Conservation (phyloP, 768 basidiomycete genomes). For the Pleurotus eryngii region DNA sequence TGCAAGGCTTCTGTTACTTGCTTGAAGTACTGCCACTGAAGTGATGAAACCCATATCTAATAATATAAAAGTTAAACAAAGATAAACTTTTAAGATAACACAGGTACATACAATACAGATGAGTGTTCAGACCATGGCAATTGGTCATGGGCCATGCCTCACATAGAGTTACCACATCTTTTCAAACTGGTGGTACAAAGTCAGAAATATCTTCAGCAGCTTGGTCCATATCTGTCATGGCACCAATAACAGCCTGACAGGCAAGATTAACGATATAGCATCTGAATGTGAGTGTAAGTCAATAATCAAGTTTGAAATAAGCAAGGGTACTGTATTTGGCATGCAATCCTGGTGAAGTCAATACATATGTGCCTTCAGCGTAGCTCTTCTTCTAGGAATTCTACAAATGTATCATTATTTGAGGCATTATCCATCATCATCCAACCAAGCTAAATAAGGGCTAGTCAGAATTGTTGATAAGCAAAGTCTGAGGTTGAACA, state of each 20-base stretch:
- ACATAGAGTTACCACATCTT: no score
- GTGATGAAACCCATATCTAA: no score
- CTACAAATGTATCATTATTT: conserved; percentile 31
- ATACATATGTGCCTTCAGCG: conserved; percentile 10
- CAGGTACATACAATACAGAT: no score
- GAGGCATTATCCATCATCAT: conserved; percentile 29
- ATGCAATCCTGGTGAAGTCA: conserved; percentile 17
- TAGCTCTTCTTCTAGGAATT: conserved; percentile 18
- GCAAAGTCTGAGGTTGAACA: background rate
- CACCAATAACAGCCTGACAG: conserved; percentile 25
- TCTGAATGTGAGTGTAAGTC: conserved; percentile 9
- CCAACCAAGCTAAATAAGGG: conserved; percentile 30
- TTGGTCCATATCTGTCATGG: conserved; percentile 18
- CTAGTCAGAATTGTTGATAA: no score
- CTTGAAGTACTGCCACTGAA: no score
- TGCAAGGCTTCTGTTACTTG: no score
- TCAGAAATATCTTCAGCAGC: conserved; percentile 2
- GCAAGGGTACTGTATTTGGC: conserved; percentile 21
- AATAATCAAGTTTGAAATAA: background rate
- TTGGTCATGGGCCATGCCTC: no score
- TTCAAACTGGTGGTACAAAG: background rate
- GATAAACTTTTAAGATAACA: no score
- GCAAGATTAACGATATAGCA: conserved; percentile 33
- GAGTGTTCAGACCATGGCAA: no score
- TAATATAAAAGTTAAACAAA: no score